These are phyloP conservation scores for Penicillium sp. DNA, from an alignment of 2,329 filamentous ascomycete species.

Conservation along the genomic window DNA sequence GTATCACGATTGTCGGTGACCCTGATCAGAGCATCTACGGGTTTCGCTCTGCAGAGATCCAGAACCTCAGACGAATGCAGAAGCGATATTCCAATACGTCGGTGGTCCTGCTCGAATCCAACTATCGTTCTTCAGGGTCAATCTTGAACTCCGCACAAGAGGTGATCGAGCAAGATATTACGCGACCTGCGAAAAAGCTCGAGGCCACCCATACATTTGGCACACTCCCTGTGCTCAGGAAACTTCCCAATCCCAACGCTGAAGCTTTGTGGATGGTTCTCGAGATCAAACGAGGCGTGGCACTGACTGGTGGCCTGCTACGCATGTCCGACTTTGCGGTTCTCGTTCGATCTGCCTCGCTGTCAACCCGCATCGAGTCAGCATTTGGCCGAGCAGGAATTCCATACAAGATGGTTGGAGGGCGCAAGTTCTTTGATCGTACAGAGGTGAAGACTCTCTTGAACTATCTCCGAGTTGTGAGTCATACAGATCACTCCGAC, in stretches of 20 bases:
- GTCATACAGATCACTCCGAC: constrained; percentile 84
- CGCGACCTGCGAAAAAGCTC: constrained; percentile 76
- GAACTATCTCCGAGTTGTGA: constrained; percentile 84
- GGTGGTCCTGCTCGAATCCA: constrained; percentile 85
- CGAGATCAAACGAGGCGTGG: constrained; percentile 72
- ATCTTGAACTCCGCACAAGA: constrained; percentile 79
- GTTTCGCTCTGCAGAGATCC: constrained; percentile 89
- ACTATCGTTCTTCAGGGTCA: constrained; percentile 86
- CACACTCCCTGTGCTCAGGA: constrained; percentile 77
- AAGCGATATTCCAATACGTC: constrained; percentile 74
- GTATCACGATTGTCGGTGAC: constrained; percentile 94
- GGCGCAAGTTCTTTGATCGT: constrained; percentile 88
- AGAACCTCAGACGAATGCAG: constrained; percentile 79
- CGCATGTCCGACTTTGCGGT: constrained; percentile 79
- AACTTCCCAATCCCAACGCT: constrained; percentile 65
- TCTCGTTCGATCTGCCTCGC: constrained; percentile 76
- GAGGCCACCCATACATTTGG: constrained; percentile 79
- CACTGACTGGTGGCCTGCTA: constrained; percentile 73
- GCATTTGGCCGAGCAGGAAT: constrained; percentile 79
- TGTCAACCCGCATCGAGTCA: constrained; percentile 85
- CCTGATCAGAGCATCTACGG: constrained; percentile 98
- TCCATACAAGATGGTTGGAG: constrained; percentile 89
- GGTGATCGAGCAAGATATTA: constrained; percentile 87
- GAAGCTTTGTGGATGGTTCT: constrained; percentile 89
- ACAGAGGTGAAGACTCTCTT: constrained; percentile 83